Conservation (phyloP, 257 asterid species). For the Solanum rostratum region DNA sequence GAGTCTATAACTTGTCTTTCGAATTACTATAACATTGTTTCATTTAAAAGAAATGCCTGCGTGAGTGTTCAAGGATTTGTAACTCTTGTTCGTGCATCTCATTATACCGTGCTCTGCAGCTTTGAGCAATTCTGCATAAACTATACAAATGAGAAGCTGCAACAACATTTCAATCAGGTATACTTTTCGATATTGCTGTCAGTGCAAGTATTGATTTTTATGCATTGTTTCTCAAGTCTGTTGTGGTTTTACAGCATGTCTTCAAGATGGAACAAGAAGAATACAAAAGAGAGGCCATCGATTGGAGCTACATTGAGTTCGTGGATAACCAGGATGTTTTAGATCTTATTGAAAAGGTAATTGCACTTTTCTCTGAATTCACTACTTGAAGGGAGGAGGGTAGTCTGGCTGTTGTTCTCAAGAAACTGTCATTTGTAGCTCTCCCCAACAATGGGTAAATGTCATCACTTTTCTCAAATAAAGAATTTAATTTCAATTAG, state of each 20-base stretch:
- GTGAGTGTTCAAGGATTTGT: not conserved
- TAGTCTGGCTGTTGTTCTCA: not conserved
- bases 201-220: not conserved
- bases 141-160: slow-evolving; percentile 92
- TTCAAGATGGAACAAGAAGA: slow-evolving; percentile 99
- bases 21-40: not conserved
- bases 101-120: slow-evolving; percentile 40
- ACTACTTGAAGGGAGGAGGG: not conserved
- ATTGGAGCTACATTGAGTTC: slow-evolving; percentile 98
- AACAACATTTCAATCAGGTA: slow-evolving; percentile 98
- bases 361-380: not conserved
- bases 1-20: not conserved
- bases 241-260: slow-evolving; percentile 67
- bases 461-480: not conserved
- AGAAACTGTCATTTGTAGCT: not conserved
- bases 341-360: slow-evolving; percentile 95
- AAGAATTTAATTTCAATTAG: not conserved
- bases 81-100: slow-evolving; percentile 14
- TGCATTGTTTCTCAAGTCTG: slow-evolving; percentile 14
- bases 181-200: not conserved
- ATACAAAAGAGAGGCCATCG: slow-evolving; percentile 79
- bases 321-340: slow-evolving; percentile 96
- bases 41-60: not conserved
- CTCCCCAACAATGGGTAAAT: not conserved
- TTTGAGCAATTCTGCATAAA: slow-evolving; percentile 97